Evolutionary conservation across 2,329 filamentous ascomycete genomes (phyloP), one percentile per base, ranked within the genome.

Genomic region (Aspergillus glaucus): DNA sequence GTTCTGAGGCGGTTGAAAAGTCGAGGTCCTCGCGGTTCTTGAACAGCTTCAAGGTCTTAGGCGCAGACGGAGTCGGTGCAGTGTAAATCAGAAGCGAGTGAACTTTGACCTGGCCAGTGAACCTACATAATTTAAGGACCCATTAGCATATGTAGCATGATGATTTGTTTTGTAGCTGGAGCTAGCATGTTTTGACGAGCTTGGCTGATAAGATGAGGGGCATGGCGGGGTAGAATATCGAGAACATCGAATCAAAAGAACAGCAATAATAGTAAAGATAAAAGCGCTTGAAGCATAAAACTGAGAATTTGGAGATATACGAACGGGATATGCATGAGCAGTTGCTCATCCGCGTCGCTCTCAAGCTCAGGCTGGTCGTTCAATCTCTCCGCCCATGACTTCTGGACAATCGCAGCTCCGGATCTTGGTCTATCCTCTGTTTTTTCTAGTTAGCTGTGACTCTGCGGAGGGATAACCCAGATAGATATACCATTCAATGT

Each of bases 81-180:
- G 88, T 88, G 64, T 92, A 89, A 50, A 98, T 72, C 21, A 96
- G 79, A 63, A 98, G 84, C 22, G 87, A 85, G 72, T 97, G 91
- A 1, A 98, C 83, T 63, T 94, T 95, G 51, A 96, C 83, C 70
- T 96, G 91, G 43, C 88, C 91, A 1, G 90, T 91, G 73, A 98
- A 98, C 2, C 89, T 94, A 55, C 49, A 44, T 22, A 24, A 24
- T 12, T 28, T 14, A 17, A 19, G 12, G 8, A 21, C n/a, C 14
- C n/a, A 22, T 43, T 43, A 43, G 19, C 17, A 37, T 32, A 40
- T 50, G 15, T n/a, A 14, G 12, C 22, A 21, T 41, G n/a, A 12
- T 17, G 19, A 12, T 22, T 21, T 10, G 12, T 2, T 22, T 40
- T 10, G 37, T 19, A 19, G 17, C 19, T 19, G 19, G 7, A 19